Evolutionary conservation across 495 filamentous ascomycete species (phyloP).

Genomic region (Trichoderma virens): DNA sequence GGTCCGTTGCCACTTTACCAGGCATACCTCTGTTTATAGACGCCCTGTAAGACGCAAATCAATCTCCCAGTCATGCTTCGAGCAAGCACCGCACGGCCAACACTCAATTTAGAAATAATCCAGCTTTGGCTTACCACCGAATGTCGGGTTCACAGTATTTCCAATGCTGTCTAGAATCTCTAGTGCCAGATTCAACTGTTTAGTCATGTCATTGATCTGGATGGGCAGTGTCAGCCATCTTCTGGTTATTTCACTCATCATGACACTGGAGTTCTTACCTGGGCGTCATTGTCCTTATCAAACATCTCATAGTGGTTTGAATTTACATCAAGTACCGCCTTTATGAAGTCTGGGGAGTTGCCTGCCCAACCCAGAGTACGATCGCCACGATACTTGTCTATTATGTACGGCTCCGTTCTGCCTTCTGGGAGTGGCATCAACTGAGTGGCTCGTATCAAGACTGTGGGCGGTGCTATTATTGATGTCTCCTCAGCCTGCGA

Average conservation of each 20-base stretch:
- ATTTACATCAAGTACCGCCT: not conserved
- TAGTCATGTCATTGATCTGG: not conserved
- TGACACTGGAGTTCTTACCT: not conserved
- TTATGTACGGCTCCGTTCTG: not conserved
- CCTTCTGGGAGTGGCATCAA: not conserved
- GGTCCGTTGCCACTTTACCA: too few species aligned
- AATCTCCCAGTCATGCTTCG: too few species aligned
- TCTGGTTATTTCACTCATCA: not conserved
- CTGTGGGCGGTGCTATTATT: not conserved
- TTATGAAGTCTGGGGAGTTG: slow-evolving; percentile 2
- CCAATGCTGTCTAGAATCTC: not conserved
- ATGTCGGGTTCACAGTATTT: not conserved
- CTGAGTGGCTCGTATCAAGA: not conserved
- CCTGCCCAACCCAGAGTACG: not conserved
- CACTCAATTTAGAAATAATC: not conserved
- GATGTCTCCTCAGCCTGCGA: not conserved
- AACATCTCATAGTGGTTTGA: slow-evolving; percentile 3
- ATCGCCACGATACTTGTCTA: slow-evolving; percentile 8
- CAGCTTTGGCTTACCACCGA: not conserved
- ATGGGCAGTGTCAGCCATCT: not conserved
- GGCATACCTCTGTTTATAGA: too few species aligned
- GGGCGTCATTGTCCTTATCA: not conserved
- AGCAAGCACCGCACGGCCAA: too few species aligned
- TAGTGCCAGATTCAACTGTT: not conserved
- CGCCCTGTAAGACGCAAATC: too few species aligned